Percentiles rank a stretch among this genome's conserved stretches.
These are phyloP conservation scores for Roridomyces roridus DNA, from an alignment of 768 basidiomycete species.

Conservation along the genomic window DNA sequence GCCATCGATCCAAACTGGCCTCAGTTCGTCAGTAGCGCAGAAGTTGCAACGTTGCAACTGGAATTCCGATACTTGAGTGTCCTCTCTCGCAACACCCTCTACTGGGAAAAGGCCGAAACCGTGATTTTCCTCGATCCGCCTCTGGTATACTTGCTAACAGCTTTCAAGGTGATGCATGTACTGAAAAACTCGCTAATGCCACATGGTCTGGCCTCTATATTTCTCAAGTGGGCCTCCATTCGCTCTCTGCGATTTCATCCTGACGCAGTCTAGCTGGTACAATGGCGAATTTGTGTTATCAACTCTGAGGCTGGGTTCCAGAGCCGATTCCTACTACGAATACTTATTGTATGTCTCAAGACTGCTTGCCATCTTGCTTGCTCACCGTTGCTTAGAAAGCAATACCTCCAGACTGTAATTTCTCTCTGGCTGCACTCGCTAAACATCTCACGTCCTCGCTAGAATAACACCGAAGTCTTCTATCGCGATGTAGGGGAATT, in stretches of 20 bases:
- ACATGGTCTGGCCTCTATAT: conserved; percentile 84
- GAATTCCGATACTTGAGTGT: conserved; percentile 89
- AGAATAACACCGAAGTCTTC: conserved; percentile 76
- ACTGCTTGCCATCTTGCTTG: not conserved
- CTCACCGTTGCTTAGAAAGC: conserved; percentile 55
- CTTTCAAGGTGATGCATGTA: conserved; percentile 62
- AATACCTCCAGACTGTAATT: conserved; percentile 80
- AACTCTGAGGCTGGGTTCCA: conserved; percentile 87
- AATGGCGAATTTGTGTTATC: conserved; percentile 58
- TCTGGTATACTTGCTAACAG: not conserved
- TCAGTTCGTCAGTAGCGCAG: conserved; percentile 78
- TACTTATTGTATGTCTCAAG: conserved; percentile 70
- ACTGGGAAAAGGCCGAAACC: conserved; percentile 83
- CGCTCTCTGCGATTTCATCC: not conserved
- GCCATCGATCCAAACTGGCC: conserved; percentile 63
- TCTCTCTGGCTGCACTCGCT: not conserved
- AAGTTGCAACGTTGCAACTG: conserved; percentile 88
- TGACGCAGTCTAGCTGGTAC: conserved; percentile 31
- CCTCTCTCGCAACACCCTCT: conserved; percentile 76
- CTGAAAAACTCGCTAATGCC: conserved; percentile 67
- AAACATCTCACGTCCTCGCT: conserved; percentile 1
- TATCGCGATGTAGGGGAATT: conserved; percentile 67
- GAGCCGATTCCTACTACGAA: conserved; percentile 95
- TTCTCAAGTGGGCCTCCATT: conserved; percentile 65
- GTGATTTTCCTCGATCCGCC: conserved; percentile 38